Base-by-base conservation (phyloP, 192 early-diverging fungal species). In the Paraglomus brasilianum region DNA sequence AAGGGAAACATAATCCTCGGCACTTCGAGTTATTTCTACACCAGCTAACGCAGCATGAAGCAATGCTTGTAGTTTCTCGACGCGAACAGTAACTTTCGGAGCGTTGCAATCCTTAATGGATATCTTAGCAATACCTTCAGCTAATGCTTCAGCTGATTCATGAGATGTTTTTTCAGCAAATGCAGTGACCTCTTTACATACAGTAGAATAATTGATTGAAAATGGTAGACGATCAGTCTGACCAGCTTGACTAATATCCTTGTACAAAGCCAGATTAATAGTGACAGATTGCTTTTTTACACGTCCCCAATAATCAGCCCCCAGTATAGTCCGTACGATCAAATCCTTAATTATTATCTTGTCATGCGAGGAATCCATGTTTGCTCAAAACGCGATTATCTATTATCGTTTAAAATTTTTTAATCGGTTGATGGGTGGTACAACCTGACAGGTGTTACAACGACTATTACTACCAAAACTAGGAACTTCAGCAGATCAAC, bases 231-330 rank as follows among this genome's bases (percentile, higher is more conserved):
- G 81, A 82, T 96, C 96, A 1, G 85, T 85, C 30, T 87, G 83
- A 61, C 91, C 91, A 11, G 92, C 91, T 19, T 85, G 81, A 51
- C 83, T 76, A 46, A 96, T 85, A 50, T 89, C 86, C 8, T 91
- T 89, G 71, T 87, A 83, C 22, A 96, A 80, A 41, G 80, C 83
- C 7, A 93, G 78, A 49, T 88, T 88, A 46, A 99, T 88, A 10
- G 87, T 83, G 56, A 99, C 81, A 15, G 95, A 93, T 74, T 97
- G 95, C 8, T 82, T 73, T 74, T 93, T 91, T n/a, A 80, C 81
- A 14, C 93, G 83, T 69, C 95, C 94, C 95, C 97, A 99, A 17
- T 89, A 83, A 78, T 99, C 95, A 52, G 93, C 90, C 8, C 97
- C 97, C 46, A 95, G 84, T 48, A 91, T 87, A 47, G 86, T 91